phyloP scores from a whole-genome alignment of 2,329 filamentous ascomycete genomes.

The Cercospora sojina region DNA sequence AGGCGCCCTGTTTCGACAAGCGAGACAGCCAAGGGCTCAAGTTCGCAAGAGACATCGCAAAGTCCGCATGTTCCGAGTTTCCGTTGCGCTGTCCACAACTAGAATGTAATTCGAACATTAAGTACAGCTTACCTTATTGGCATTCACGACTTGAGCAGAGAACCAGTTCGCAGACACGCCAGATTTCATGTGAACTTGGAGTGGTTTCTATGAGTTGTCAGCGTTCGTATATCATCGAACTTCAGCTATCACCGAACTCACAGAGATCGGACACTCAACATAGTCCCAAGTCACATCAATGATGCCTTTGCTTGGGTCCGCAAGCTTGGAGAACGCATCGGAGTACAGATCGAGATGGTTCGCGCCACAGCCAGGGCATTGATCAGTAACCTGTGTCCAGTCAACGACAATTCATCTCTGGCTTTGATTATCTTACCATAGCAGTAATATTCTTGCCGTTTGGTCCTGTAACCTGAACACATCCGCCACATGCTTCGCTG shows the following conservation, averaged over 20 bases:
- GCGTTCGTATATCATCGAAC: neutral
- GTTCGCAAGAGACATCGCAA: too few species aligned
- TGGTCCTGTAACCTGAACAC: conserved; percentile 59
- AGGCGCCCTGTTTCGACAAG: too few species aligned
- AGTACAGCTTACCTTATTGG: conserved; percentile 43
- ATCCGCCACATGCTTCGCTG: conserved; percentile 60
- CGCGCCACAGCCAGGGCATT: conserved; percentile 56
- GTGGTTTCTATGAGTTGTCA: conserved; percentile 27
- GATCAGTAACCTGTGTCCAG: conserved; percentile 52
- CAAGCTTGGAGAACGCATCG: conserved; percentile 52
- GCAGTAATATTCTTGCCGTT: conserved; percentile 56
- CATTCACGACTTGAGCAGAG: conserved; percentile 64
- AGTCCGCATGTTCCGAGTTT: too few species aligned
- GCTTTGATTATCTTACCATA: conserved; percentile 52
- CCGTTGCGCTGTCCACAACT: too few species aligned
- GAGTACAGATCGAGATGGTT: conserved; percentile 59
- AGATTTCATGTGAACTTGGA: conserved; percentile 55
- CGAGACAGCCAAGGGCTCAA: too few species aligned
- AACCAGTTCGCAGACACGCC: conserved; percentile 56
- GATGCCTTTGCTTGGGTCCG: conserved; percentile 46
- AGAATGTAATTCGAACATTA: neutral
- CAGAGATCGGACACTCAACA: conserved; percentile 53
- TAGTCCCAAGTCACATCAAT: conserved; percentile 53
- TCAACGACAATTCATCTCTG: neutral
- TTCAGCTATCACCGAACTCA: neutral